Evolutionary conservation across 2,329 filamentous ascomycete genomes (phyloP).

Genomic region (Calonectria montana): DNA sequence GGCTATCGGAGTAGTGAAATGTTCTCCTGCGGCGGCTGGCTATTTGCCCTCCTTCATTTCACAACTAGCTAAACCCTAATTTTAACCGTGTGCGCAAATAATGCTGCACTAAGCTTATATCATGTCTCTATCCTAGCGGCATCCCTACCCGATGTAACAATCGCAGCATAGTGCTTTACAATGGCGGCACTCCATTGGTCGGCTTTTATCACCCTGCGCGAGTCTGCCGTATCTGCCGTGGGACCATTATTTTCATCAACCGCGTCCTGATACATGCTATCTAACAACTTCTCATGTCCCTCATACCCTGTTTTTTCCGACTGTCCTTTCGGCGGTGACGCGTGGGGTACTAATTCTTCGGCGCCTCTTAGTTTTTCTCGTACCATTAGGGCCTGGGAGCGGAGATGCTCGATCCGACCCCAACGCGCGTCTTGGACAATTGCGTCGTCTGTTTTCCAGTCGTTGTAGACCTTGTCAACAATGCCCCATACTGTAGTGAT

Average conservation of each 20-base stretch:
- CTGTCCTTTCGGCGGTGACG: neutral
- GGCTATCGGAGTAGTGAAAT: neutral
- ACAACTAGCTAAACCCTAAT: neutral
- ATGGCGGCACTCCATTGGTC: neutral
- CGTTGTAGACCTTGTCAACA: slow-evolving; percentile 18
- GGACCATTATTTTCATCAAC: neutral
- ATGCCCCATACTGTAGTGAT: neutral
- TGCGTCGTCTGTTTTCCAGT: slow-evolving; percentile 17
- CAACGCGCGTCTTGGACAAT: slow-evolving; percentile 20
- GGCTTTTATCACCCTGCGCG: neutral
- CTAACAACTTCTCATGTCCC: neutral
- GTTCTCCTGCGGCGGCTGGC: too few species aligned
- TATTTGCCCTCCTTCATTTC: neutral
- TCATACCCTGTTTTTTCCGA: neutral
- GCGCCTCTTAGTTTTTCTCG: neutral
- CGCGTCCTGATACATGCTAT: neutral
- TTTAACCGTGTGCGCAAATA: neutral
- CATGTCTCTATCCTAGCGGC: neutral
- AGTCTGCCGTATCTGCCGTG: neutral
- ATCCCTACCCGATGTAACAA: neutral
- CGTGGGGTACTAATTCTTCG: neutral
- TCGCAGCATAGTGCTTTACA: neutral
- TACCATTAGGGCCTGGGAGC: neutral
- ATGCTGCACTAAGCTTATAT: slow-evolving; percentile 1
- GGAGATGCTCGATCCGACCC: slow-evolving; percentile 21